A percentile compares a stretch with the other conserved stretches of the same genome.
phyloP scores from a whole-genome alignment of 805 yeast genomes.

The Kurtzmaniella fragi region DNA sequence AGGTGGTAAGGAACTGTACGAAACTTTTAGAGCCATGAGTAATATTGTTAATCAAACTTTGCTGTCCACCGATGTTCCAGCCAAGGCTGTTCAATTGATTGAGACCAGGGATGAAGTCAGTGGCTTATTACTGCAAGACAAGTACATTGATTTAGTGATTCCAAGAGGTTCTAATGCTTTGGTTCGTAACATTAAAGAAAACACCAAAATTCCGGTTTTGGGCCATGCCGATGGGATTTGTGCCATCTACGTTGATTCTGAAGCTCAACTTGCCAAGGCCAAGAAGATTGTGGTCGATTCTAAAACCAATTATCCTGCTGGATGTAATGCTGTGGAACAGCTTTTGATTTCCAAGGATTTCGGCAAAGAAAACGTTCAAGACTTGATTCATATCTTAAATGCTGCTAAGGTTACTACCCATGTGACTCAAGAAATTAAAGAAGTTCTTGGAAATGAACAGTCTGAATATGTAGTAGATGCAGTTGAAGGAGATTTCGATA shows the following conservation, averaged over 20 bases:
- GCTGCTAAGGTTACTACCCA: slow-evolving; percentile 72
- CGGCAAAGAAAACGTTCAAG: slow-evolving; percentile 21
- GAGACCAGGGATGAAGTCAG: slow-evolving; percentile 88
- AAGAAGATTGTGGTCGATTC: slow-evolving; percentile 73
- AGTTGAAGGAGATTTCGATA: slow-evolving; percentile 65
- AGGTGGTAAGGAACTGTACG: slow-evolving; percentile 91
- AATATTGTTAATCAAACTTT: slow-evolving; percentile 60
- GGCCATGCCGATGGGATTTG: slow-evolving; percentile 99
- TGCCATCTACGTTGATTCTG: slow-evolving; percentile 75
- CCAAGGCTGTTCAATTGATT: slow-evolving; percentile 77
- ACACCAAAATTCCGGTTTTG: slow-evolving; percentile 91
- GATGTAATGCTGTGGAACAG: slow-evolving; percentile 96
- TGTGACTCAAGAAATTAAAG: slow-evolving; percentile 50
- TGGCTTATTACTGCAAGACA: slow-evolving; percentile 78
- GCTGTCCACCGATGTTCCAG: slow-evolving; percentile 65
- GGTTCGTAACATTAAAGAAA: slow-evolving; percentile 78
- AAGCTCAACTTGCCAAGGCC: slow-evolving; percentile 77
- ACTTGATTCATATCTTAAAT: slow-evolving; percentile 38
- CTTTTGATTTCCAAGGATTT: slow-evolving; percentile 53
- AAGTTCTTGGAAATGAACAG: slow-evolving; percentile 12
- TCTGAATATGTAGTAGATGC: slow-evolving; percentile 40
- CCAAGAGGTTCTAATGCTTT: slow-evolving; percentile 97
- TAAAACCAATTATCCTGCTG: slow-evolving; percentile 96
- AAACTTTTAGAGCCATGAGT: slow-evolving; percentile 83
- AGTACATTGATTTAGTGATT: slow-evolving; percentile 87